Evolutionary conservation across 139 green algal genomes (phyloP).

Genomic region (Desmodesmus armatus): DNA sequence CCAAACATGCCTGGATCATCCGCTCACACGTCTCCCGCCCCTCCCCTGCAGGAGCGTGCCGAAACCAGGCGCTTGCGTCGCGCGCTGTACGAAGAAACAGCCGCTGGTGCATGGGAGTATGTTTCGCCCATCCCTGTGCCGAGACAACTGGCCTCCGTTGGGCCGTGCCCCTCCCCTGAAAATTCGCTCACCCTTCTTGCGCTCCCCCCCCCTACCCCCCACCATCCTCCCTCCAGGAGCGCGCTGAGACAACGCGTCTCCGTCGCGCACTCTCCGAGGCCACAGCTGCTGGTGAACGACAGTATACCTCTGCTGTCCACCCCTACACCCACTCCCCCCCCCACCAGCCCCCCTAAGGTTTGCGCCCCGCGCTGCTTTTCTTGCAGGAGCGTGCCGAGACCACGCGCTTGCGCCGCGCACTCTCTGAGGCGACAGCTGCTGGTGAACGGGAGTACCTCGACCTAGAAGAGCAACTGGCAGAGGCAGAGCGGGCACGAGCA

Average conservation of each 20-base stretch:
- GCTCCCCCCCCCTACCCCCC: too few relatives aligned
- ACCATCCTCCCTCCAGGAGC: too few relatives aligned
- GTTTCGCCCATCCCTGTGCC: too few relatives aligned
- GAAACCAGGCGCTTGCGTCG: neutral
- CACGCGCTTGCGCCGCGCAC: neutral
- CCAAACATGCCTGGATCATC: too few relatives aligned
- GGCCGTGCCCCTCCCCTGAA: too few relatives aligned
- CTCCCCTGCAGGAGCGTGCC: constrained; percentile 32
- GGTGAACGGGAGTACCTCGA: constrained; percentile 44
- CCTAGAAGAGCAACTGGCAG: constrained; percentile 45
- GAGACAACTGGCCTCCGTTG: too few relatives aligned
- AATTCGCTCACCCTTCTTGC: too few relatives aligned
- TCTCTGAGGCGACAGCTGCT: constrained; percentile 34
- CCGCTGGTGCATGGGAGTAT: constrained; percentile 37
- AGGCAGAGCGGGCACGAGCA: constrained; percentile 38
- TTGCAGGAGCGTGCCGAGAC: constrained; percentile 37
- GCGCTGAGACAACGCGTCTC: constrained; percentile 11
- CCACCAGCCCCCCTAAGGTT: too few relatives aligned
- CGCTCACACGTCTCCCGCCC: too few relatives aligned
- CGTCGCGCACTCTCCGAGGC: constrained; percentile 17
- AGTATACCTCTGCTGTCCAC: too few relatives aligned
- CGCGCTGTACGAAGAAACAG: constrained; percentile 21
- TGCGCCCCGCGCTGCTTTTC: too few relatives aligned
- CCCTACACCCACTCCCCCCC: too few relatives aligned
- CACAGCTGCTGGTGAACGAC: constrained; percentile 30